Evolutionary conservation across 2,329 filamentous ascomycete species (phyloP).

Genomic region (Alternaria sp.): DNA sequence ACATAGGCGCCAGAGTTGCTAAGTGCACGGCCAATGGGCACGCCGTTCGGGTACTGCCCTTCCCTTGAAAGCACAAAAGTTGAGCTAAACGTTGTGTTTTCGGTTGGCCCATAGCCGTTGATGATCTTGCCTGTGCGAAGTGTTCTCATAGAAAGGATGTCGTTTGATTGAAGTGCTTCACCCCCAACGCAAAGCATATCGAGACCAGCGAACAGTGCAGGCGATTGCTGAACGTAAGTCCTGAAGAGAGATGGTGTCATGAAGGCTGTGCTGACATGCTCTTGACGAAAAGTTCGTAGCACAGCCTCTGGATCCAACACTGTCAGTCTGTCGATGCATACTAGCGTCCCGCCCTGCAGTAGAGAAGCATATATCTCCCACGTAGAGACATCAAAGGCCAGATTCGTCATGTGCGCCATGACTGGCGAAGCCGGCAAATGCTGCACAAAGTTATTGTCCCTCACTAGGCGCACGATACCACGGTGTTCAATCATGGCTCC

Average conservation of each 20-base stretch:
- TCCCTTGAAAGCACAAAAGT: constrained; percentile 53
- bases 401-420: neutral
- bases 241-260: constrained; percentile 4
- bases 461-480: neutral
- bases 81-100: constrained; percentile 32
- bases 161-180: neutral
- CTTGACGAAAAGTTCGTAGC: neutral
- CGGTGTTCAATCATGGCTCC: constrained; percentile 68
- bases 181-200: constrained; percentile 3
- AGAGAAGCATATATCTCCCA: neutral
- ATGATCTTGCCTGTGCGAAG: constrained; percentile 13
- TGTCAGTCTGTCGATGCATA: neutral
- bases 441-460: neutral
- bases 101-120: constrained; percentile 30
- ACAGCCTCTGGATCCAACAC: neutral
- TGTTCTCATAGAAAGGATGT: too few species aligned
- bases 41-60: constrained; percentile 16
- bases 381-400: neutral
- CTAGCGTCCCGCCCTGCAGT: neutral
- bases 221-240: neutral
- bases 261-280: constrained; percentile 11
- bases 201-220: neutral
- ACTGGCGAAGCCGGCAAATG: neutral
- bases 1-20: neutral
- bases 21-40: constrained; percentile 19